Evolutionary conservation across 345 rosid species (phyloP).

Genomic region (Clausena lansium): DNA sequence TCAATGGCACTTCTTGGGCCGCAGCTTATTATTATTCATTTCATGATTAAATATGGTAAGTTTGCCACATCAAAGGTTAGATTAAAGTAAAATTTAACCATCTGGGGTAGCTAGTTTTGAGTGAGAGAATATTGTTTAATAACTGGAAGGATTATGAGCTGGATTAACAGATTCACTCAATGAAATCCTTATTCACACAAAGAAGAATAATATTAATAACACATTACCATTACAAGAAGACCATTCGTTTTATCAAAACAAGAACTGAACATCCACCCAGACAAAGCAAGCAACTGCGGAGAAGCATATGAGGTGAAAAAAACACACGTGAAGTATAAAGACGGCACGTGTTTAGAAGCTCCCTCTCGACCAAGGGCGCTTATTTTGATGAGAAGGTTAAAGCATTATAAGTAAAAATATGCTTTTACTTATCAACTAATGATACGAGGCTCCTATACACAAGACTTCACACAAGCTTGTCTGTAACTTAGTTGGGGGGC

Average conservation of each 20-base stretch:
- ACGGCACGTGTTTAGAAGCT: background rate
- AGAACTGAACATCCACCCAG: no score
- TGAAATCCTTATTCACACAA: background rate
- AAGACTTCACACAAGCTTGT: background rate
- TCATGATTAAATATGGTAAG: background rate
- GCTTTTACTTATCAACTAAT: background rate
- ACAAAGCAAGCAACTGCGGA: background rate
- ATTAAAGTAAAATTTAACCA: background rate
- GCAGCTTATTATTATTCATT: background rate
- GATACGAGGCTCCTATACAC: background rate
- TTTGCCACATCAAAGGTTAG: background rate
- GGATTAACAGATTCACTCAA: background rate
- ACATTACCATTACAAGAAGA: background rate
- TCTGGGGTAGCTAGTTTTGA: background rate
- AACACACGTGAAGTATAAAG: background rate
- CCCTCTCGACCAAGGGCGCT: background rate
- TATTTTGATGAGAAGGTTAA: background rate
- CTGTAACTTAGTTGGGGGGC: constrained; percentile 34
- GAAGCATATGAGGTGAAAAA: background rate
- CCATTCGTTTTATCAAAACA: background rate
- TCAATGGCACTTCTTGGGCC: no score
- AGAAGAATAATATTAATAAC: background rate
- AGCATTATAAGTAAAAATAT: background rate
- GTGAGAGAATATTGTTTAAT: background rate
- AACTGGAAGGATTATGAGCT: background rate